Evolutionary conservation across 805 yeast genomes (phyloP), one percentile per base, ranked within the genome.

Genomic region (Komagataella pseudopastoris): DNA sequence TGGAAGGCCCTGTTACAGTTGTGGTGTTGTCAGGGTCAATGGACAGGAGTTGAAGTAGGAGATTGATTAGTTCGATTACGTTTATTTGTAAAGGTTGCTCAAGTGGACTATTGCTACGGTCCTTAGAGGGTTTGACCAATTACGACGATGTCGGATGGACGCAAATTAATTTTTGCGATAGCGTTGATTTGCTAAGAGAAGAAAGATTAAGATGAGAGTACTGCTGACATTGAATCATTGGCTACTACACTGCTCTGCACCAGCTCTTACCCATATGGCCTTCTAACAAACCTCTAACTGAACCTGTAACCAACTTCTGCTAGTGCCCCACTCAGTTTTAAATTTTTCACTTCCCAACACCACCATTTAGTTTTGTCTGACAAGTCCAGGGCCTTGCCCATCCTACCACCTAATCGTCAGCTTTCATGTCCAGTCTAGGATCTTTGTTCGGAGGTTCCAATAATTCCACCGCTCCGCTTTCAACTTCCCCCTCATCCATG

Each of bases 361-460:
- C 39, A 30, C 39, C 14, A 30, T 30, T 30, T 30, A 12, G 14
- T 14, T 30, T 14, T 30, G 14, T 30, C 39, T 30, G 39, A 30
- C n/a, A 30, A 30, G 39, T 30, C 6, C 39, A 30, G 2, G 14
- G 39, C 5, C 39, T 10, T 10, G 14, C 39, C 39, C 12, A 30
- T 14, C 39, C 12, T 24, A 30, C 39, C 39, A 30, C 10, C 39
- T 10, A 30, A 10, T 30, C 4, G 12, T 6, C n/a, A 30, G 39
- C 39, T 10, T 10, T 30, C 39, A 49, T 49, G 50, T 49, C 50
- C 12, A 46, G 50, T 36, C 10, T 49, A 6, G 46, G 50, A 7
- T 50, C 51, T 6, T 7, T 50, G 16, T 46, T 50, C 16, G 51
- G 51, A 23, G 49, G 51, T 4, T 23, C 45, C 30, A 45, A 46